Evolutionary conservation across 805 yeast genomes (phyloP), one percentile per base, ranked within the genome.

Genomic region (Soucietia sequanensis): DNA sequence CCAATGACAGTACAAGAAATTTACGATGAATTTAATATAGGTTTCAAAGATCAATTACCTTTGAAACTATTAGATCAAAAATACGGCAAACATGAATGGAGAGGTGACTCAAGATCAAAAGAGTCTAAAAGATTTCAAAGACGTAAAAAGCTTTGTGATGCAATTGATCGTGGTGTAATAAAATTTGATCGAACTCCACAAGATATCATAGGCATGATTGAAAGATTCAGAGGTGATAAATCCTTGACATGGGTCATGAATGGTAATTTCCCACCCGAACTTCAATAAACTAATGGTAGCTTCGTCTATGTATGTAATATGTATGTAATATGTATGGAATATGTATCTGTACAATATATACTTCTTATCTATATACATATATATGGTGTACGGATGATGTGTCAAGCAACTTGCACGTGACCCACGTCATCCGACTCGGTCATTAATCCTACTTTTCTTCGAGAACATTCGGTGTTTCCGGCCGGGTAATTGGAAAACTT

Each of bases 161-260:
- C 72, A 13, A 65, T 68, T 18, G 64, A 63, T 23, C 46, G 66
- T 20, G 72, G 74, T 1, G 60, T 62, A 57, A 47, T 46, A 13
- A 67, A 66, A 47, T 68, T 58, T 41, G 60, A 55, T 31, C 65
- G 66, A 42, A 49, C 62, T 5, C 62, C 63, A 4, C 71, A 68
- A 10, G 71, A 66, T 31, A 62, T 68, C 31, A 65, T 63, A 30
- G 47, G 48, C 20, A 62, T 60, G 37, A 68, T 68, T 31, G 74
- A 68, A 42, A 64, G 61, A 37, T 68, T 60, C 42, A 45, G 72
- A 18, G 71, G 68, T 24, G 69, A 65, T 33, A 65, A 64, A 47
- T 57, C 65, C 23, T 54, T 68, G 32, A 67, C 74, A 4, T 68
- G 74, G 74, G 65, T 68, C 5, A 68, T 68, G 74, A 68, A 68